Evolutionary conservation across 2,329 filamentous ascomycete species (phyloP).

Genomic region (Thielaviopsis ethacetica): DNA sequence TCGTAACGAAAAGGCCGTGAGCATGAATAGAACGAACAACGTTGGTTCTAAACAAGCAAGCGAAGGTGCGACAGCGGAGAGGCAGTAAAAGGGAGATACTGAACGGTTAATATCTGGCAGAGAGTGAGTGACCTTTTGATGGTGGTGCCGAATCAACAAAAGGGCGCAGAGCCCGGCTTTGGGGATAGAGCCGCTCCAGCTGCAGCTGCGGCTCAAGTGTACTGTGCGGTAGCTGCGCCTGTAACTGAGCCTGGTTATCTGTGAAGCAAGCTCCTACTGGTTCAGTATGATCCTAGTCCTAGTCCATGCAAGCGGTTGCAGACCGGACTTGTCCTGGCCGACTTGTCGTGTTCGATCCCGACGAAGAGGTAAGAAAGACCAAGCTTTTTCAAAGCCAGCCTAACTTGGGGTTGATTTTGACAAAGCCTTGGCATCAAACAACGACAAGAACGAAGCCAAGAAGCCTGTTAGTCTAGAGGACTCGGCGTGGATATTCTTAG

Average conservation of each 20-base stretch:
- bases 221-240: too few relatives aligned
- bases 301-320: neutral
- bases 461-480: neutral
- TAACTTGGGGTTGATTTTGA: neutral
- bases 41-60: neutral
- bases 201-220: too few relatives aligned
- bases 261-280: neutral
- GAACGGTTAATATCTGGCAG: neutral
- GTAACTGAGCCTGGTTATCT: neutral
- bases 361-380: too few relatives aligned
- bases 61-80: neutral
- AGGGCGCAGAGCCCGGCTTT: neutral
- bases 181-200: too few relatives aligned
- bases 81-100: too few relatives aligned
- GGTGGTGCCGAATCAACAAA: neutral
- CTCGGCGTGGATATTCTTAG: neutral
- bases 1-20: neutral
- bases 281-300: neutral
- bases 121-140: neutral
- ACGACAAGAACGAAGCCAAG: neutral
- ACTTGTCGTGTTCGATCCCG: neutral
- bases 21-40: neutral
- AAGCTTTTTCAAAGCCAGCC: too few relatives aligned
- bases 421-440: neutral
- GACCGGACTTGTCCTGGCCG: neutral